Evolutionary conservation across 2,329 filamentous ascomycete genomes (phyloP).

Genomic region (Epichloe festucae): DNA sequence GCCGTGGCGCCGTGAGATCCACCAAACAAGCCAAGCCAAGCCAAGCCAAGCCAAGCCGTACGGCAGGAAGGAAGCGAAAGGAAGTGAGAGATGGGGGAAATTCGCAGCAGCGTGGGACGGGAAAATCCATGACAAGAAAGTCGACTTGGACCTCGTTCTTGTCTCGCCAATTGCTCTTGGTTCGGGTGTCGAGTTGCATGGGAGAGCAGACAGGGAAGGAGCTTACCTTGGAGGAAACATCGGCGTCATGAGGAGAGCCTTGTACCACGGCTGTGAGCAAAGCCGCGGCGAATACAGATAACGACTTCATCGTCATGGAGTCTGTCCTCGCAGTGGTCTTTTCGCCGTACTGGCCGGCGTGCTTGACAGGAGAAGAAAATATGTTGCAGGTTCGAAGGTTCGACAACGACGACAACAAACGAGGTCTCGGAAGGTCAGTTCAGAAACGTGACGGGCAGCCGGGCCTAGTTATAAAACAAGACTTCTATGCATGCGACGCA

Average conservation of each 20-base stretch:
- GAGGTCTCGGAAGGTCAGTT: too few relatives aligned
- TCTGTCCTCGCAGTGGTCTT: background rate
- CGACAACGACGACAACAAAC: background rate
- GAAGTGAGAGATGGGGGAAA: too few relatives aligned
- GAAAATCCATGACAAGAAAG: too few relatives aligned
- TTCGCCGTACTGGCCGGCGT: background rate
- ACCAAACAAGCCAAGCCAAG: background rate
- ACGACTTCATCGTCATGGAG: conserved; percentile 20
- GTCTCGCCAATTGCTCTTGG: background rate
- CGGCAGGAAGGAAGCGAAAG: too few relatives aligned
- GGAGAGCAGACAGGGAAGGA: background rate
- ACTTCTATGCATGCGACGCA: background rate
- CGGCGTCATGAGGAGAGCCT: conserved; percentile 5
- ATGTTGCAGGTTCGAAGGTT: background rate
- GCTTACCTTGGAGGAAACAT: conserved; percentile 2
- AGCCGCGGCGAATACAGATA: conserved; percentile 18
- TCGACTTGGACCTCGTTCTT: too few relatives aligned
- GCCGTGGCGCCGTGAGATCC: background rate
- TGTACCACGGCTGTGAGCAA: conserved; percentile 18
- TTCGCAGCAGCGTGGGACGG: too few relatives aligned
- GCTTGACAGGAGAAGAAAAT: background rate
- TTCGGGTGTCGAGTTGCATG: background rate
- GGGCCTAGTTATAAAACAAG: background rate
- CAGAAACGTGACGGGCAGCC: background rate
- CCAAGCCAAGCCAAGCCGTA: background rate